Percentiles rank a stretch among this genome's conserved stretches.
Evolutionary conservation across 2,329 filamentous ascomycete species (phyloP).

Genomic region (Paracamarosporium sp.): DNA sequence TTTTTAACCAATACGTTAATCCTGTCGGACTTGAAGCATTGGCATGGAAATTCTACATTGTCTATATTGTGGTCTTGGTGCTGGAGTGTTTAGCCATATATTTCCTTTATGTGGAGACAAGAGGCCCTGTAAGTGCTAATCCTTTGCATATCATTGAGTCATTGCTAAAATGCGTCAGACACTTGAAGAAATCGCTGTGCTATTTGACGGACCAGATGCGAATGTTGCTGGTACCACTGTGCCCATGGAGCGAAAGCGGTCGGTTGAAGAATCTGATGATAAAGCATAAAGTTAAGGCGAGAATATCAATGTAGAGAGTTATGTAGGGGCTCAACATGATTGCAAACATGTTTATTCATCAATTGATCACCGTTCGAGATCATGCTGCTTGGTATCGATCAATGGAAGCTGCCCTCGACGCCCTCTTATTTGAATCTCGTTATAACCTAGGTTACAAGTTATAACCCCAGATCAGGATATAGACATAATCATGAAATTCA

Average conservation of each 20-base stretch:
- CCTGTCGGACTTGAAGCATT: constrained; percentile 37
- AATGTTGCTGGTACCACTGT: constrained; percentile 19
- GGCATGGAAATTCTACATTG: constrained; percentile 42
- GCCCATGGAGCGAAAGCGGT: constrained; percentile 8
- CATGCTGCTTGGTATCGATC: too few relatives aligned
- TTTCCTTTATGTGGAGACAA: constrained; percentile 33
- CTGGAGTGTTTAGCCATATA: constrained; percentile 29
- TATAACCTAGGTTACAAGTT: too few relatives aligned
- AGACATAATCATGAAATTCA: too few relatives aligned
- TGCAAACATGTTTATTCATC: too few relatives aligned
- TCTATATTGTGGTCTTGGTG: constrained; percentile 35
- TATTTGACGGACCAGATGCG: constrained; percentile 25
- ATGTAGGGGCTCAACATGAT: too few relatives aligned
- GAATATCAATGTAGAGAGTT: background rate
- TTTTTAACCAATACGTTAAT: constrained; percentile 67
- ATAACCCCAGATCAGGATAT: too few relatives aligned
- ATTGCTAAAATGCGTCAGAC: constrained; percentile 9
- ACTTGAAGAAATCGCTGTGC: constrained; percentile 25
- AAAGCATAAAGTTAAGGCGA: background rate
- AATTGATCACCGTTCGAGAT: too few relatives aligned
- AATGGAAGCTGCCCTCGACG: too few relatives aligned
- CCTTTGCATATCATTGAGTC: background rate
- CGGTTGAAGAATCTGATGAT: background rate
- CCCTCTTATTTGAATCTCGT: too few relatives aligned
- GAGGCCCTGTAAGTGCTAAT: constrained; percentile 21